phyloP scores from a whole-genome alignment of 2,329 filamentous ascomycete species.

The Phaeosphaeria sp. region DNA sequence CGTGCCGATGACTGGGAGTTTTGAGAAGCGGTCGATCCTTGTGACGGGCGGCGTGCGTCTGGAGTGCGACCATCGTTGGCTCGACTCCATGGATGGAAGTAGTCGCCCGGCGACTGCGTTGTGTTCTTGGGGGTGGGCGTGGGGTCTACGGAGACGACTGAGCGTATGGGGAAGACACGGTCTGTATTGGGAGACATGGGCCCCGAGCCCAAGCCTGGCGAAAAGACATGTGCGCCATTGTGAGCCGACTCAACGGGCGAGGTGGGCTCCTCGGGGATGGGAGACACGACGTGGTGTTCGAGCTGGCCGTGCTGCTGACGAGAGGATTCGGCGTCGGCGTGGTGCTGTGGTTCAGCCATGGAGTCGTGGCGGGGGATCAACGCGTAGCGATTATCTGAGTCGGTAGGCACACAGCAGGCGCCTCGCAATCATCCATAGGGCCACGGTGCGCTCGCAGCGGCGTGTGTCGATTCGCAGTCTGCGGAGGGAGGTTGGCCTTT shows the following conservation, averaged over 20 bases:
- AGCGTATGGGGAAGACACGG: conserved; percentile 81
- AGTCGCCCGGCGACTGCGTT: conserved; percentile 30
- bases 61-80: conserved; percentile 31
- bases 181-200: conserved; percentile 50
- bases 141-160: conserved; percentile 75
- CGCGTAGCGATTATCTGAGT: neutral
- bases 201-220: conserved; percentile 13
- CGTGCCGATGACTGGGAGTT: conserved; percentile 35
- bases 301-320: conserved; percentile 6
- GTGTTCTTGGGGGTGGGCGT: conserved; percentile 46
- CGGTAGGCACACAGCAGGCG: neutral
- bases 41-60: conserved; percentile 34
- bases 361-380: conserved; percentile 4
- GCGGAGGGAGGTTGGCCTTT: neutral
- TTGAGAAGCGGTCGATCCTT: conserved; percentile 38
- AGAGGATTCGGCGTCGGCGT: conserved; percentile 17
- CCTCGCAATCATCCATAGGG: neutral
- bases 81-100: conserved; percentile 47
- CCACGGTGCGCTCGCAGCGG: neutral
- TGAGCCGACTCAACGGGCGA: conserved; percentile 10
- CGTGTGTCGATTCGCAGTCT: neutral
- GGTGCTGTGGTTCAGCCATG: conserved; percentile 37
- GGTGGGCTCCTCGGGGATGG: conserved; percentile 19
- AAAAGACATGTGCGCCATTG: conserved; percentile 6
- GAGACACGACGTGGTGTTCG: conserved; percentile 18